Evolutionary conservation across 345 rosid genomes (phyloP).

Genomic region (Hibiscus trionum): DNA sequence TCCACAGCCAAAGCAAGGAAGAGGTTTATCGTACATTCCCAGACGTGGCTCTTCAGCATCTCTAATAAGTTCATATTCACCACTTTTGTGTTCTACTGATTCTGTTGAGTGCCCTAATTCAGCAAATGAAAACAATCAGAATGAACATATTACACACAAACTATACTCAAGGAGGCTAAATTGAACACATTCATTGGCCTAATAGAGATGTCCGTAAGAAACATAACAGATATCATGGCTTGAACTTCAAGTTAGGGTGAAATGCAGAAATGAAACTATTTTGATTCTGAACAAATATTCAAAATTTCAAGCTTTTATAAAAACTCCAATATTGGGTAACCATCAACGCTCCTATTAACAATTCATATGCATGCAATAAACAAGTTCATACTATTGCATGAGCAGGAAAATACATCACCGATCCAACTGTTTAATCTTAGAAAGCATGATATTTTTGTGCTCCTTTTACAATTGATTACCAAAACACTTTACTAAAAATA

Average conservation of each 20-base stretch:
- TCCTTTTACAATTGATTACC: background rate
- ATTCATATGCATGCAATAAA: background rate
- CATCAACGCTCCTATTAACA: background rate
- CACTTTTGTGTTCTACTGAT: conserved; percentile 34
- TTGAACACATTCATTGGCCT: conserved; percentile 1
- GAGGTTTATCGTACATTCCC: conserved; percentile 77
- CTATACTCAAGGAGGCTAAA: background rate
- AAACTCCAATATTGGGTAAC: background rate
- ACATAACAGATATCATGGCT: background rate
- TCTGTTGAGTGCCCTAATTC: conserved; percentile 27
- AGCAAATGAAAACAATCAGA: background rate
- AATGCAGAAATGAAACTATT: background rate
- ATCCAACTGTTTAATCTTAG: background rate
- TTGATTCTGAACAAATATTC: background rate
- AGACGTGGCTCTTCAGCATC: conserved; percentile 43
- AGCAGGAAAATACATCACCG: background rate
- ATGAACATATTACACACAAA: no score
- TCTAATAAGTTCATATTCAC: conserved; percentile 40
- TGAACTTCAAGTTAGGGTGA: no score
- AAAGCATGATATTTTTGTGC: background rate
- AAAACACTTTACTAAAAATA: background rate
- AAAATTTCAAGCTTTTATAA: background rate
- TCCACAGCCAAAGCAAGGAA: conserved; percentile 94
- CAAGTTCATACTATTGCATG: background rate
- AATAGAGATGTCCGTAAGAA: background rate